These are phyloP conservation scores for Diplogelasinospora grovesii DNA, from an alignment of 495 filamentous ascomycete genomes.

Conservation along the genomic window DNA sequence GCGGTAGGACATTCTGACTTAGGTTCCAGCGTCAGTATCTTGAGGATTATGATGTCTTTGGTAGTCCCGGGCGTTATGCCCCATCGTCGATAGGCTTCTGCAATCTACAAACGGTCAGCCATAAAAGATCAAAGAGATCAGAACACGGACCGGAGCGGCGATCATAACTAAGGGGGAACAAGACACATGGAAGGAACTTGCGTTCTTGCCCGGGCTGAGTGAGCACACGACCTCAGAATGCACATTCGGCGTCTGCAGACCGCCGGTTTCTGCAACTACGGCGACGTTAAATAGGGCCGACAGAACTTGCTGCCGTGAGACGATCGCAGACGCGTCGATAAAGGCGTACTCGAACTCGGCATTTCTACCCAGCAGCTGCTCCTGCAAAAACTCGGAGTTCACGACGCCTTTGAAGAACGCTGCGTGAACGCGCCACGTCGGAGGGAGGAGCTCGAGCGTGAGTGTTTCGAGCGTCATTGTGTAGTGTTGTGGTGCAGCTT, in stretches of 20 bases:
- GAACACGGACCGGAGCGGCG: background rate
- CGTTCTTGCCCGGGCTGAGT: conserved; percentile 80
- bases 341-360: conserved; percentile 86
- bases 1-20: conserved; percentile 33
- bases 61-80: conserved; percentile 64
- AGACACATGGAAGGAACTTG: conserved; percentile 29
- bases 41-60: conserved; percentile 65
- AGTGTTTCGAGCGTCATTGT: conserved; percentile 53
- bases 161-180: conserved; percentile 13
- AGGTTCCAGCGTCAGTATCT: conserved; percentile 41
- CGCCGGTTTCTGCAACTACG: conserved; percentile 50
- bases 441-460: conserved; percentile 62
- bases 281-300: conserved; percentile 74
- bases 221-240: conserved; percentile 90
- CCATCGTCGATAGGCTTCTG: conserved; percentile 82
- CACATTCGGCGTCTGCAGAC: conserved; percentile 74
- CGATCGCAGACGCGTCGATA: conserved; percentile 70
- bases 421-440: conserved; percentile 58
- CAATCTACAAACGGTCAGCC: conserved; percentile 54
- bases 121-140: background rate
- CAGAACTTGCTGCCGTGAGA: conserved; percentile 62
- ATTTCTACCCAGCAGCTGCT: conserved; percentile 76
- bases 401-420: conserved; percentile 67
- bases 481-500: no score
- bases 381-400: conserved; percentile 68